Base-by-base conservation (phyloP, 768 basidiomycete genomes). In the Kwoniella dejecticola region DNA sequence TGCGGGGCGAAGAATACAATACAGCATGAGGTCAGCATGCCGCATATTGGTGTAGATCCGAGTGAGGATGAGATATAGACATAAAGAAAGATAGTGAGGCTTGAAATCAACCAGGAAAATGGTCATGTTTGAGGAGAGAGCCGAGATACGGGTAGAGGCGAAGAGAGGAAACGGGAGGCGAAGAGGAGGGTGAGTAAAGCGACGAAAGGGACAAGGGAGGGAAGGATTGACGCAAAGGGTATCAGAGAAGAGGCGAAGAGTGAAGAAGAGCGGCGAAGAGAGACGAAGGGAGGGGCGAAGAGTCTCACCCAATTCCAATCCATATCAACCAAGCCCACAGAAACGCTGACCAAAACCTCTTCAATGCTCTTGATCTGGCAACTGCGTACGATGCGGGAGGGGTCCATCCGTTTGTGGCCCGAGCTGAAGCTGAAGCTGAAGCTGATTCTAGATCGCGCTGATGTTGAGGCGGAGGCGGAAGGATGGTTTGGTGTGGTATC, bases 261-360 rank as follows among this genome's bases (percentile, higher is more conserved):
- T n/a, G n/a, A n/a, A n/a, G n/a, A n/a, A n/a, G n/a, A n/a, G n/a
- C n/a, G n/a, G n/a, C n/a, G n/a, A n/a, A n/a, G n/a, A n/a, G n/a
- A n/a, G n/a, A n/a, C n/a, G n/a, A n/a, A n/a, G n/a, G n/a, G n/a
- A n/a, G n/a, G n/a, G n/a, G n/a, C n/a, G n/a, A n/a, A n/a, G n/a
- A n/a, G n/a, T n/a, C n/a, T 66, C 47, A 76, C 75, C 73, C 75
- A 38, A 74, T 33, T 1, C 63, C 23, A 29, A 75, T 70, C 71
- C 71, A 77, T 45, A 77, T 77, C 38, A 62, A 52, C 67, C 71
- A 77, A 19, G 67, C 75, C 67, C 68, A 74, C 23, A 71, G 45
- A 58, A 77, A 63, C 15, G 75, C 70, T 7, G 61, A 42, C 69
- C 73, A 74, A 50, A 77, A 77, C 42, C 75, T 44, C 45, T 69